A percentile compares a stretch with the other conserved stretches of the same genome.
Evolutionary conservation across 2,329 filamentous ascomycete genomes (phyloP).

Genomic region (Metarhizium robertsii): DNA sequence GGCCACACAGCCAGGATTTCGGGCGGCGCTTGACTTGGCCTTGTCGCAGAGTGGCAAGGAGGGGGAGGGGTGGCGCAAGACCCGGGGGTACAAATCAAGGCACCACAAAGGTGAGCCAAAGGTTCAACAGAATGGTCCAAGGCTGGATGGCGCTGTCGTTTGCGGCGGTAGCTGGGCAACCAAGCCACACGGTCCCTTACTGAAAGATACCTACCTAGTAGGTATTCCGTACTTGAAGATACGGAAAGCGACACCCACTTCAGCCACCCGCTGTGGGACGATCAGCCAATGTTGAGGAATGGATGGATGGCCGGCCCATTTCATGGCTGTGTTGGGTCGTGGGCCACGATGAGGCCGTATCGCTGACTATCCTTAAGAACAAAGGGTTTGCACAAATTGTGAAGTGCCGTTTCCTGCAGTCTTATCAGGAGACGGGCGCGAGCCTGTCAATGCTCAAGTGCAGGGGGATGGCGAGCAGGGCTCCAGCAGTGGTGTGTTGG

Average conservation of each 20-base stretch:
- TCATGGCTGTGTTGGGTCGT: not conserved
- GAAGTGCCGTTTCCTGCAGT: too few relatives aligned
- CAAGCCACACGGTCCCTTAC: not conserved
- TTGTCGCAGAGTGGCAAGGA: conserved; percentile 7
- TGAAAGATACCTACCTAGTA: not conserved
- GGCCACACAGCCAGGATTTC: conserved; percentile 5
- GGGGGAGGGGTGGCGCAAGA: conserved; percentile 1
- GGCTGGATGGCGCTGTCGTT: conserved; percentile 1
- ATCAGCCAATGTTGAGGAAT: not conserved
- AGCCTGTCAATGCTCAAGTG: too few relatives aligned
- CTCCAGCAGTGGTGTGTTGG: too few relatives aligned
- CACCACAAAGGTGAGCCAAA: not conserved
- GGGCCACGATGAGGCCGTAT: not conserved
- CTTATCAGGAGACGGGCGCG: too few relatives aligned
- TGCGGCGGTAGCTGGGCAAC: conserved; percentile 2
- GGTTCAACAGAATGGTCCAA: not conserved
- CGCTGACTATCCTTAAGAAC: not conserved
- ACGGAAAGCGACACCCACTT: too few relatives aligned
- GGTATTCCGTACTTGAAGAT: too few relatives aligned
- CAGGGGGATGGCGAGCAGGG: too few relatives aligned
- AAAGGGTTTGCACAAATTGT: too few relatives aligned
- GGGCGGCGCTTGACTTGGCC: conserved; percentile 3
- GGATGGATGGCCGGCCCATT: not conserved
- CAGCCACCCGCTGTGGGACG: not conserved
- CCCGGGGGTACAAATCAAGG: not conserved